Percentiles rank a stretch among this genome's conserved stretches.
Evolutionary conservation across 257 asterid species (phyloP).

Genomic region (Penstemon barbatus): DNA sequence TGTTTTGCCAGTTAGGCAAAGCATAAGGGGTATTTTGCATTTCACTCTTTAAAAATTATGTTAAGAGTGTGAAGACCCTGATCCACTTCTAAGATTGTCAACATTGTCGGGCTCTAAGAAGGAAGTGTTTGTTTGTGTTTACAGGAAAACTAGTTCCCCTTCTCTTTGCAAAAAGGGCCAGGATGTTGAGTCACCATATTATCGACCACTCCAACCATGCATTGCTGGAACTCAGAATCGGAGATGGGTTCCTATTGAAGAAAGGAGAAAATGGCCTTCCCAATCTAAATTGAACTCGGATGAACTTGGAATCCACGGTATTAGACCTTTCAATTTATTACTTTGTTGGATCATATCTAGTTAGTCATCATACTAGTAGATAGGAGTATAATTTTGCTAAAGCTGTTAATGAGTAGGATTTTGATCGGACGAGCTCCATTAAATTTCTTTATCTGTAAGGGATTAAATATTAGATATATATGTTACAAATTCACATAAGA

Average conservation of each 20-base stretch:
- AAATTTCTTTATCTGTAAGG: too few species aligned
- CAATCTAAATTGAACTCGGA: constrained; percentile 55
- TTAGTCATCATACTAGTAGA: constrained; percentile 17
- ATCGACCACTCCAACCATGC: constrained; percentile 82
- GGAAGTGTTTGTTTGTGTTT: constrained; percentile 34
- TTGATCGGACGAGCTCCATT: too few species aligned
- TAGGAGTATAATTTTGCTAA: background rate
- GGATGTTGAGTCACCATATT: constrained; percentile 84
- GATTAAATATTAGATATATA: too few species aligned
- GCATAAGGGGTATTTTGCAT: background rate
- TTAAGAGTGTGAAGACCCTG: background rate
- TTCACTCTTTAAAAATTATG: background rate
- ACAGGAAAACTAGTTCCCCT: constrained; percentile 76
- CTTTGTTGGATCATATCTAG: background rate
- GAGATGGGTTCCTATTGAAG: constrained; percentile 84
- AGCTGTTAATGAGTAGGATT: too few species aligned
- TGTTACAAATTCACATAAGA: too few species aligned
- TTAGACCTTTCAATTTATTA: constrained; percentile 18
- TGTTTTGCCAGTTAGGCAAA: background rate
- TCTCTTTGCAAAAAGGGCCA: constrained; percentile 74
- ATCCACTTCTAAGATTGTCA: background rate
- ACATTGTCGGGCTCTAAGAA: constrained; percentile 15
- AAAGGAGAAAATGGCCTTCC: constrained; percentile 84
- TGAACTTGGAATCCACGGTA: constrained; percentile 80
- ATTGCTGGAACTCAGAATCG: constrained; percentile 86